These are phyloP conservation scores for Diplodia mutila DNA, from an alignment of 2,329 filamentous ascomycete species.

Conservation along the genomic window DNA sequence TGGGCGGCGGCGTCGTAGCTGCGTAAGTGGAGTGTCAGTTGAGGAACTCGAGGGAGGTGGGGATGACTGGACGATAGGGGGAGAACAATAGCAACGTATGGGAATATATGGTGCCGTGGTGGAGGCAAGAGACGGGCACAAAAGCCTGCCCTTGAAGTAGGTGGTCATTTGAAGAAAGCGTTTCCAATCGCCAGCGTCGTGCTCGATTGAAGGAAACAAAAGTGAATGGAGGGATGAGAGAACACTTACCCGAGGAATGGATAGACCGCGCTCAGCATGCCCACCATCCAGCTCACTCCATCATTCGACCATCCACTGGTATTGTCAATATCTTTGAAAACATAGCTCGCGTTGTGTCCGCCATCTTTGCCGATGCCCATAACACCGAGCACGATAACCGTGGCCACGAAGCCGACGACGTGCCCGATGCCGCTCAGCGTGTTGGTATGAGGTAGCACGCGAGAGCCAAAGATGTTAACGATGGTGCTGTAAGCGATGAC, in stretches of 20 bases:
- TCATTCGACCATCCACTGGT: constrained; percentile 32
- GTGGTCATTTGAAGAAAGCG: no score
- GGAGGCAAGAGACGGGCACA: no score
- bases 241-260: constrained; percentile 30
- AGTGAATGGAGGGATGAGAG: neutral
- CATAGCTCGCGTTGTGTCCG: constrained; percentile 31
- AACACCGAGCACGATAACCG: constrained; percentile 31
- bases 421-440: constrained; percentile 30
- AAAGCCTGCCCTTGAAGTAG: neutral
- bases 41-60: no score
- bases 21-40: constrained; percentile 28
- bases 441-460: constrained; percentile 45
- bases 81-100: neutral
- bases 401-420: constrained; percentile 30
- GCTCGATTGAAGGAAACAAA: neutral
- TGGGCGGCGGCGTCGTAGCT: constrained; percentile 51
- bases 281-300: constrained; percentile 34
- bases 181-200: neutral
- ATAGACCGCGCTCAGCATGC: constrained; percentile 33
- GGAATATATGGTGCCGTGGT: neutral
- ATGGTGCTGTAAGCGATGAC: constrained; percentile 44
- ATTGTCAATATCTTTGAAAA: constrained; percentile 32
- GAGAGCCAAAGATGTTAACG: constrained; percentile 50
- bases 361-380: constrained; percentile 28
- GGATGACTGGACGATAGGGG: neutral